Evolutionary conservation across 495 filamentous ascomycete species (phyloP), one percentile per base, ranked within the genome.

Genomic region (Neohortaea acidophila): DNA sequence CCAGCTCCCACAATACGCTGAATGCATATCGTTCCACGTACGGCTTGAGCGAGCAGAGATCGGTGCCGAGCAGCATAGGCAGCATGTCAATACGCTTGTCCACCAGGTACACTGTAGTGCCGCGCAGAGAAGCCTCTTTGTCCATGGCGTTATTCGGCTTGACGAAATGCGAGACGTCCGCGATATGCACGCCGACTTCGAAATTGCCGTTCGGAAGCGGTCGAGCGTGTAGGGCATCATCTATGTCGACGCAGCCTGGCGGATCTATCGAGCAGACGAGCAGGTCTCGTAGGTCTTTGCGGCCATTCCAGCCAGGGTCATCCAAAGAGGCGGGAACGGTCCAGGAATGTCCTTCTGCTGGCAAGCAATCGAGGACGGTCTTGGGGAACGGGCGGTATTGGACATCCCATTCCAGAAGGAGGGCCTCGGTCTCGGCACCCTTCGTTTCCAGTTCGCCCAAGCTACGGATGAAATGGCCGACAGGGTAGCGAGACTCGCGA

Each of bases 41-140:
- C 3, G 91, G 91, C 51, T 96, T 96, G 23, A 97, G 68, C 8
- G 89, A 97, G 62, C 89, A 97, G 2, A 97, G 65, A 47, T 97
- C 89, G 2, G 89, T 97, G 21, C 89, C 89, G 12, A 97, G 71
- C 18, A 97, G 73, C 69, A 81, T 82, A 13, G 91, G 91, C 54
- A 97, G 67, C 91, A 97, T 97, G 62, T 97, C 89, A 48, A 97
- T 96, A 47, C 89, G 85, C 63, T 96, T 97, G 60, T 97, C 89
- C 1, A 97, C 91, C 18, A 97, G 67, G 51, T 97, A 97, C 21
- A 97, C 89, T 0, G 91, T 96, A 2, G 89, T 96, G 43, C 87
- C 89, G 53, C 89, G 77, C 42, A 85, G 70, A 52, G 82, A 85
- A 2, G 89, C 89, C 61, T 97, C 89, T 17, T 70, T 69, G 55